Evolutionary conservation across 768 basidiomycete genomes (phyloP).

Genomic region (Hericium rajendrae): DNA sequence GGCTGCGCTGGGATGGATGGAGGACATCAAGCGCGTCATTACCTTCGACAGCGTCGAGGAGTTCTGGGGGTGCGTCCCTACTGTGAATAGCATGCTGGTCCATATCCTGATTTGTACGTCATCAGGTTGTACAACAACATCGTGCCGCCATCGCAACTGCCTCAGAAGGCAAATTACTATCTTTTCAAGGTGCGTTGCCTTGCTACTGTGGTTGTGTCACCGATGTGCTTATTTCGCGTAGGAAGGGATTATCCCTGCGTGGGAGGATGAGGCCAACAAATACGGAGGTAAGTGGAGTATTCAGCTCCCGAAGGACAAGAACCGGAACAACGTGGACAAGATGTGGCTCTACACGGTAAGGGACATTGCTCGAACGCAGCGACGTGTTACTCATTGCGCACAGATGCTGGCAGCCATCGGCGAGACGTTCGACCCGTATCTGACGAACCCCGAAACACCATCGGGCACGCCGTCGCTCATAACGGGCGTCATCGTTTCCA

Average conservation of each 20-base stretch:
- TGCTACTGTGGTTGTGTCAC: background rate
- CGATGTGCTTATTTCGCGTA: slow-evolving; percentile 20
- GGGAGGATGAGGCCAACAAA: slow-evolving; percentile 97
- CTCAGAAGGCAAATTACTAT: slow-evolving; percentile 98
- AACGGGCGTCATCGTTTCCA: slow-evolving; percentile 92
- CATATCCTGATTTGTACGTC: background rate
- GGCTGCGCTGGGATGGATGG: slow-evolving; percentile 93
- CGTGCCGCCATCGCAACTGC: slow-evolving; percentile 85
- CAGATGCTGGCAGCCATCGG: slow-evolving; percentile 99
- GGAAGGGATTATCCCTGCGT: slow-evolving; percentile 95
- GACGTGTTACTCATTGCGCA: background rate
- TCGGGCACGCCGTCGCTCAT: slow-evolving; percentile 36
- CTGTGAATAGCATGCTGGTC: background rate
- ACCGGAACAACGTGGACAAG: slow-evolving; percentile 70
- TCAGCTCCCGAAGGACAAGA: slow-evolving; percentile 94
- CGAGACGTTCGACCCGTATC: slow-evolving; percentile 92
- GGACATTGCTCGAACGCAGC: slow-evolving; percentile 8
- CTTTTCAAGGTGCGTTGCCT: slow-evolving; percentile 77
- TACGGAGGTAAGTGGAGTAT: slow-evolving; percentile 98
- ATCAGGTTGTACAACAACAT: slow-evolving; percentile 91
- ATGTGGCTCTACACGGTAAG: slow-evolving; percentile 97
- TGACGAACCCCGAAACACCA: slow-evolving; percentile 37
- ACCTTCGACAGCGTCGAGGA: slow-evolving; percentile 96
- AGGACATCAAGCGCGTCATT: slow-evolving; percentile 95
- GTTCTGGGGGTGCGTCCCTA: slow-evolving; percentile 83